Conservation (phyloP, 768 basidiomycete species). For the Punctularia strigosozonata region DNA sequence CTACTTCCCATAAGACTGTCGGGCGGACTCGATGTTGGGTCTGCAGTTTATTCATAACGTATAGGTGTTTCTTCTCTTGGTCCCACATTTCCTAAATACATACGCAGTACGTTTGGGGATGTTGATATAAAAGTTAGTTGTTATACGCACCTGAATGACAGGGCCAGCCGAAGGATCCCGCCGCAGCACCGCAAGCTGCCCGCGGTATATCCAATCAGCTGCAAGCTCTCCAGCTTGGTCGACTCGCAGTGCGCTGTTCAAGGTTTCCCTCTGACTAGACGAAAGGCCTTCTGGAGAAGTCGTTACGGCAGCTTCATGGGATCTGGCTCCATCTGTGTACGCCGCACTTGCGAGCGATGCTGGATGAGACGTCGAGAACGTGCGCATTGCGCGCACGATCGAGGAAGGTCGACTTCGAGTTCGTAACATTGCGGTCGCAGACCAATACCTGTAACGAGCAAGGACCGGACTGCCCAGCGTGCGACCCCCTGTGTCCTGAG, state of each 20-base stretch:
- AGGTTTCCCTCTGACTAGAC: slow-evolving; percentile 29
- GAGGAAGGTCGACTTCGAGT: too few species aligned
- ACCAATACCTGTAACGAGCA: too few species aligned
- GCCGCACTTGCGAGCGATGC: slow-evolving; percentile 9
- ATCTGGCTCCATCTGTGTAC: slow-evolving; percentile 31
- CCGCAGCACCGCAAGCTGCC: slow-evolving; percentile 69
- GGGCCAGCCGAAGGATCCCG: slow-evolving; percentile 40
- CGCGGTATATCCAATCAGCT: slow-evolving; percentile 91
- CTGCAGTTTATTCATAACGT: slow-evolving; percentile 77
- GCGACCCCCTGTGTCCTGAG: too few species aligned
- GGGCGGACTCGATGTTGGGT: slow-evolving; percentile 77
- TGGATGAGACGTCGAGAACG: too few species aligned
- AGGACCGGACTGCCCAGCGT: too few species aligned
- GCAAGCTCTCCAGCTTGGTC: slow-evolving; percentile 96
- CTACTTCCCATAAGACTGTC: slow-evolving; percentile 72
- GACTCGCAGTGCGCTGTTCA: slow-evolving; percentile 70
- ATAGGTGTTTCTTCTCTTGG: slow-evolving; percentile 86
- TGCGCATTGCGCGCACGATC: too few species aligned
- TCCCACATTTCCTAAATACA: slow-evolving; percentile 88
- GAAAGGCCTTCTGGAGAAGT: slow-evolving; percentile 48
- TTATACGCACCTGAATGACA: slow-evolving; percentile 58
- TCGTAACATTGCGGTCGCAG: background rate
- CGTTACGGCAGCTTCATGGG: slow-evolving; percentile 27
- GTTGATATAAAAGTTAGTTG: slow-evolving; percentile 1
- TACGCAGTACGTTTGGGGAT: slow-evolving; percentile 1